Percentiles rank a stretch among this genome's conserved stretches.
Conservation (phyloP, 2,329 filamentous ascomycete species). For the Helotiales sp. region DNA sequence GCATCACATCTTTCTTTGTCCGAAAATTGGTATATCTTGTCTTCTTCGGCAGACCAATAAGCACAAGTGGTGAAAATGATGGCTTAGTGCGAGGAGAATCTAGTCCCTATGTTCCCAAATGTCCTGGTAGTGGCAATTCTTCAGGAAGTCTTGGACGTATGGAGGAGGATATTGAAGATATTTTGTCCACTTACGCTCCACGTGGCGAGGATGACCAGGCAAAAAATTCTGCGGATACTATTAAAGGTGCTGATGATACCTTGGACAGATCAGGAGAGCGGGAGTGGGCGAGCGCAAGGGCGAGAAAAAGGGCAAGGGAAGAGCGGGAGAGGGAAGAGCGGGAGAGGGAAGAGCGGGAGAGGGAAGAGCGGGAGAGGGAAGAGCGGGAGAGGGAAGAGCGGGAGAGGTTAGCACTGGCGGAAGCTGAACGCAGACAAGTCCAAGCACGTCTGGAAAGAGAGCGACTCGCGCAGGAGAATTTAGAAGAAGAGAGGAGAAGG, state of each 20-base stretch:
- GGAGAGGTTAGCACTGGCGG: neutral
- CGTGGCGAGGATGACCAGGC: neutral
- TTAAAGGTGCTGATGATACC: neutral
- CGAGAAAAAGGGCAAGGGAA: neutral
- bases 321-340: neutral
- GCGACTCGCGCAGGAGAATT: no score
- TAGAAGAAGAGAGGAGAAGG: no score
- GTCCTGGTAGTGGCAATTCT: neutral
- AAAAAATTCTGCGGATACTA: neutral
- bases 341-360: neutral
- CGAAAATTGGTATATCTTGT: constrained; percentile 26
- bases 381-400: no score
- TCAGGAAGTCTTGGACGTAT: neutral
- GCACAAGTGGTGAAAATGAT: constrained; percentile 4
- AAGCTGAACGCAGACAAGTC: constrained; percentile 2
- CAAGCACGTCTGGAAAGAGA: no score
- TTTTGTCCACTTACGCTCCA: no score
- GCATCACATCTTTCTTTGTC: constrained; percentile 30
- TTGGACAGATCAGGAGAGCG: neutral
- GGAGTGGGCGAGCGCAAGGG: neutral
- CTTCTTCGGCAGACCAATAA: constrained; percentile 23
- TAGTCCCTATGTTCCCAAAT: neutral
- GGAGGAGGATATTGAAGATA: no score
- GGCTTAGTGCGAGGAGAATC: neutral
- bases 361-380: no score